Evolutionary conservation across 257 asterid species (phyloP), one percentile per base, ranked within the genome.

Genomic region (Oldenlandia corymbosa): DNA sequence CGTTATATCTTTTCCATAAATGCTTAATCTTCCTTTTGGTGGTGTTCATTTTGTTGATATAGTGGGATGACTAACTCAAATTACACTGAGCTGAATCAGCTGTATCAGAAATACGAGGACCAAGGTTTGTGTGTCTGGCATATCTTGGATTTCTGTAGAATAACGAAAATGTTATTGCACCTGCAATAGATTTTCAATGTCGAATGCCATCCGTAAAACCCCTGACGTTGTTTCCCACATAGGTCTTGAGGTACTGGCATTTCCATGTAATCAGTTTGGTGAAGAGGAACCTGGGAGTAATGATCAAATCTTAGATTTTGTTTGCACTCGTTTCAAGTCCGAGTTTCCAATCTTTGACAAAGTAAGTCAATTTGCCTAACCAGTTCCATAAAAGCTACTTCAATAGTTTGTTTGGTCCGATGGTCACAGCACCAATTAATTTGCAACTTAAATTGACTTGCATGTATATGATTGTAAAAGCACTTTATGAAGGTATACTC

Each of bases 11-110:
- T 5, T 37, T 43, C 27, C 68, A 51, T 23, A 30, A 32, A 60
- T 7, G 18, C 21, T 54, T 42, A 5, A 31, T 5, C 31, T 43
- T 58, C 57, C 11, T 42, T 42, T 13, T 53, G 7, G 21, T 39
- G 23, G 45, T 31, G 50, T 24, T 55, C 46, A 59, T 32, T 46
- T 64, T 74, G 54, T 41, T 70, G 57, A 54, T 65, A 69, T 78
- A 88, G 96, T 65, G 97, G 97, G 77, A 73, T 88, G 95, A 90
- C 97, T 54, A 88, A 85, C 76, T 81, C 97, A 21, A 90, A 88
- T 79, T 90, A 90, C 78, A 67, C 75, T 0, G 96, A 88, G 84
- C 75, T 90, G 37, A 88, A 85, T 69, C 86, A 84, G 54, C 78
- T 85, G 68, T 84, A 90, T 42, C 79, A 74, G 47, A 79, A 75